Evolutionary conservation across 306 rosid genomes (phyloP).

Genomic region (Gastrolobium villosum): DNA sequence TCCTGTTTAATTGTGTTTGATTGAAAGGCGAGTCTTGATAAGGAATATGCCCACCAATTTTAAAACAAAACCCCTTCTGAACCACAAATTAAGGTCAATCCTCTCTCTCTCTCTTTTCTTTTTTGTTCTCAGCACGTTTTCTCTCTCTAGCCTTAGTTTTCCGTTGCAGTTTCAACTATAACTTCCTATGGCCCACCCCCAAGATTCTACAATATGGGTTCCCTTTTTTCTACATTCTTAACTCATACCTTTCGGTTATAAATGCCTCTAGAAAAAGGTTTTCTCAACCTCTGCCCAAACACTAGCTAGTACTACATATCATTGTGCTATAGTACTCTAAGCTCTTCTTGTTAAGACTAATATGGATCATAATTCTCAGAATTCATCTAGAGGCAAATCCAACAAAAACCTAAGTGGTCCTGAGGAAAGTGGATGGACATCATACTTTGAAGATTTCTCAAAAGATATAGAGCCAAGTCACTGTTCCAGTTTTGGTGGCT

Average conservation of each 20-base stretch:
- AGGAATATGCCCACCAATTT: constrained; percentile 33
- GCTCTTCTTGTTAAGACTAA: constrained; percentile 40
- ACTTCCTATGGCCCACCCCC: constrained; percentile 63
- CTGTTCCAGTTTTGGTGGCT: constrained; percentile 57
- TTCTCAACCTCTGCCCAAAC: constrained; percentile 42
- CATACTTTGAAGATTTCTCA: constrained; percentile 82
- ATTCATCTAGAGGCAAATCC: constrained; percentile 57
- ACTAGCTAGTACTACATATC: background rate
- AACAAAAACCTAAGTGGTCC: constrained; percentile 29
- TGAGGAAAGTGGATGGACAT: constrained; percentile 96
- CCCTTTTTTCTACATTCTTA: constrained; percentile 52
- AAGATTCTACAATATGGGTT: constrained; percentile 56
- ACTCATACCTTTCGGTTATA: constrained; percentile 56
- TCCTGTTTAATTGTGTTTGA: constrained; percentile 13
- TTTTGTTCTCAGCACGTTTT: constrained; percentile 48
- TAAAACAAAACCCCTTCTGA: constrained; percentile 43
- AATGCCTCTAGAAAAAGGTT: constrained; percentile 38
- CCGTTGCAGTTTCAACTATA: constrained; percentile 66
- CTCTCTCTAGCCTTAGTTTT: constrained; percentile 48
- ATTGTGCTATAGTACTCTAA: background rate
- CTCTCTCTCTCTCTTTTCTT: constrained; percentile 12
- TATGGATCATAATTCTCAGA: constrained; percentile 64
- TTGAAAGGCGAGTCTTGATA: constrained; percentile 40
- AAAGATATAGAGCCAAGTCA: constrained; percentile 44
- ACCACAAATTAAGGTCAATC: constrained; percentile 70